These are phyloP conservation scores for Fraxinus americana DNA, from an alignment of 257 asterid genomes.

Conservation along the genomic window DNA sequence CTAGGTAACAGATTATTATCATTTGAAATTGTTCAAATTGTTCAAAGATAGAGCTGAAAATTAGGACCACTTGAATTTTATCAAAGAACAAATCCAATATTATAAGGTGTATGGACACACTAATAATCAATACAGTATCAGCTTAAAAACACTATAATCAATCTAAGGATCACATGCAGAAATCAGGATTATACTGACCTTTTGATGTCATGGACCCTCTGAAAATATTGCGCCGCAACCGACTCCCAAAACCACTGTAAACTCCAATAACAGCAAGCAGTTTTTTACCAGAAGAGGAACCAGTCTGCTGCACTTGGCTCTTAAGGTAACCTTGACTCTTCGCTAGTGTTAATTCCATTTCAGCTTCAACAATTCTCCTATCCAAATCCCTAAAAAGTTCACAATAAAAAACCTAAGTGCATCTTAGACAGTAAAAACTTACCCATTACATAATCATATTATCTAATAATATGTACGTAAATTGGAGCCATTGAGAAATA, in stretches of 20 bases:
- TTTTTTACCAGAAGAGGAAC: conserved; percentile 54
- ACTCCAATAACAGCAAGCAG: conserved; percentile 84
- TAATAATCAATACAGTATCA: conserved; percentile 2
- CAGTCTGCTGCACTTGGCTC: conserved; percentile 61
- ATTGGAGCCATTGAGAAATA: conserved; percentile 28
- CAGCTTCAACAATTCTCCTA: conserved; percentile 76
- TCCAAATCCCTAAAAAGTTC: conserved; percentile 58
- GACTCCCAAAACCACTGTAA: conserved; percentile 86
- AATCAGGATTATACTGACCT: conserved; percentile 46
- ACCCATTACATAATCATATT: conserved; percentile 13
- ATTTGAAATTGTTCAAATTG: neutral
- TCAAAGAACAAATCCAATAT: conserved; percentile 3
- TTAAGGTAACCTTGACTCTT: conserved; percentile 92
- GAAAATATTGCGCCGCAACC: conserved; percentile 63
- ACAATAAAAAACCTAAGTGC: conserved; percentile 21
- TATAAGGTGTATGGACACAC: neutral
- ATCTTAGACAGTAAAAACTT: conserved; percentile 7
- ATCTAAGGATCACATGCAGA: neutral
- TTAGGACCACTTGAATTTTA: neutral
- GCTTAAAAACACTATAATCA: neutral
- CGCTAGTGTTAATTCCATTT: conserved; percentile 89
- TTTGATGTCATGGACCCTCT: conserved; percentile 86
- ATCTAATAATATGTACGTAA: conserved; percentile 18
- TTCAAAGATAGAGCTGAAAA: neutral
- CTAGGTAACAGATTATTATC: neutral